These are phyloP conservation scores for Metschnikowia dekortorum DNA, from an alignment of 805 yeast species.

Conservation along the genomic window DNA sequence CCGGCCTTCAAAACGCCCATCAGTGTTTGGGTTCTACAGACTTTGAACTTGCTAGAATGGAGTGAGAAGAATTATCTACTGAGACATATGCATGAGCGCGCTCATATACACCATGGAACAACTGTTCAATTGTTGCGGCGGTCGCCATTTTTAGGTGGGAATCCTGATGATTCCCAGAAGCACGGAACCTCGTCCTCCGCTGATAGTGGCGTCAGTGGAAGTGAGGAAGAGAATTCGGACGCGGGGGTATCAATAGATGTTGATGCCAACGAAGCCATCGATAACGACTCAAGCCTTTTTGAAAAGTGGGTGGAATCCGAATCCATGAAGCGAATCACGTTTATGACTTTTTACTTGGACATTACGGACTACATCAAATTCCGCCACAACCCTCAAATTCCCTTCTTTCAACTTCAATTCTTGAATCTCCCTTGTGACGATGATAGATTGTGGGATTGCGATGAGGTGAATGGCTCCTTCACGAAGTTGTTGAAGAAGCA, in stretches of 20 bases:
- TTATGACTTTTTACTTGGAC: conserved; percentile 79
- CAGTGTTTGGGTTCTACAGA: conserved; percentile 69
- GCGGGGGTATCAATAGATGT: background rate
- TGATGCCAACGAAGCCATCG: conserved; percentile 10
- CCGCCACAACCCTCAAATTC: conserved; percentile 57
- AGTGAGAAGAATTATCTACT: conserved; percentile 71
- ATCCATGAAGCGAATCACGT: conserved; percentile 70
- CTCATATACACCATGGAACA: conserved; percentile 83
- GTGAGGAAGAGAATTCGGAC: conserved; percentile 27
- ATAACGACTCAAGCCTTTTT: conserved; percentile 34
- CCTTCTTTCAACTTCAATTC: conserved; percentile 36
- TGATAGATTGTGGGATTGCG: conserved; percentile 35
- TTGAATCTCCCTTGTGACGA: conserved; percentile 41
- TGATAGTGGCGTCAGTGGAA: conserved; percentile 28
- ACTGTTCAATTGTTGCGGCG: conserved; percentile 73
- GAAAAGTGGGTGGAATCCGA: conserved; percentile 79
- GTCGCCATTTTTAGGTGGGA: conserved; percentile 72
- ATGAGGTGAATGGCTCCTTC: conserved; percentile 37
- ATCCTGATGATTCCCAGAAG: conserved; percentile 41
- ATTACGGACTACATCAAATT: conserved; percentile 73
- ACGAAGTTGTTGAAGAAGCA: conserved; percentile 35
- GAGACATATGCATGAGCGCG: conserved; percentile 71
- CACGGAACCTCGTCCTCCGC: conserved; percentile 17
- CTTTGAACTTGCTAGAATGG: conserved; percentile 68
- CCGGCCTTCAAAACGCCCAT: conserved; percentile 77